Percentiles rank a stretch among this genome's conserved stretches.
Conservation (phyloP, 108 stramenopile species). For the Cylindrotheca fusiformis region DNA sequence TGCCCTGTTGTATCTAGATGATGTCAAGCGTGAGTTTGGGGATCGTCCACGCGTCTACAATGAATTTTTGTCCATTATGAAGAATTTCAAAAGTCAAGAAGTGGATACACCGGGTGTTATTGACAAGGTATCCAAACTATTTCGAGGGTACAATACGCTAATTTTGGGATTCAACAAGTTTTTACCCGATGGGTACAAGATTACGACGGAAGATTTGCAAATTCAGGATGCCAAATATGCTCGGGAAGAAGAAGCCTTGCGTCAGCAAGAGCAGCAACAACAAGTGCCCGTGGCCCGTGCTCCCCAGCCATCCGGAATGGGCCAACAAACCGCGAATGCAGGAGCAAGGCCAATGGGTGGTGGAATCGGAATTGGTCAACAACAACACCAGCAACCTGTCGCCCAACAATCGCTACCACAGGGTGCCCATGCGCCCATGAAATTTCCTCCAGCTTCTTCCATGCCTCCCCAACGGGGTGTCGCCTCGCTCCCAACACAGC, state of each 20-base stretch:
- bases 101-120: slow-evolving; percentile 93
- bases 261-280: slow-evolving; percentile 16
- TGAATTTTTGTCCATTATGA: slow-evolving; percentile 99
- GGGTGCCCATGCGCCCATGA: not conserved
- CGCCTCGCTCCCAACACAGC: too few relatives aligned
- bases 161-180: slow-evolving; percentile 95
- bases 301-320: not conserved
- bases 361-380: not conserved
- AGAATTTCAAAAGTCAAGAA: slow-evolving; percentile 95
- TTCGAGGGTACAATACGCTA: slow-evolving; percentile 90
- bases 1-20: slow-evolving; percentile 86
- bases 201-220: slow-evolving; percentile 80
- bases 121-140: slow-evolving; percentile 72
- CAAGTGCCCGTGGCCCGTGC: not conserved
- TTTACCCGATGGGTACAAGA: slow-evolving; percentile 92
- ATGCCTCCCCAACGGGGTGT: not conserved
- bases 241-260: slow-evolving; percentile 24
- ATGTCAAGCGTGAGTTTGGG: slow-evolving; percentile 91
- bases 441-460: not conserved
- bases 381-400: slow-evolving; percentile 1
- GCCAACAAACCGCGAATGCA: not conserved
- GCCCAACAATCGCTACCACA: not conserved
- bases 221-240: slow-evolving; percentile 30
- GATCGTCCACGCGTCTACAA: slow-evolving; percentile 98
- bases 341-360: not conserved